Evolutionary conservation across 768 basidiomycete genomes (phyloP).

Genomic region (Rhizopogon vesiculosus): DNA sequence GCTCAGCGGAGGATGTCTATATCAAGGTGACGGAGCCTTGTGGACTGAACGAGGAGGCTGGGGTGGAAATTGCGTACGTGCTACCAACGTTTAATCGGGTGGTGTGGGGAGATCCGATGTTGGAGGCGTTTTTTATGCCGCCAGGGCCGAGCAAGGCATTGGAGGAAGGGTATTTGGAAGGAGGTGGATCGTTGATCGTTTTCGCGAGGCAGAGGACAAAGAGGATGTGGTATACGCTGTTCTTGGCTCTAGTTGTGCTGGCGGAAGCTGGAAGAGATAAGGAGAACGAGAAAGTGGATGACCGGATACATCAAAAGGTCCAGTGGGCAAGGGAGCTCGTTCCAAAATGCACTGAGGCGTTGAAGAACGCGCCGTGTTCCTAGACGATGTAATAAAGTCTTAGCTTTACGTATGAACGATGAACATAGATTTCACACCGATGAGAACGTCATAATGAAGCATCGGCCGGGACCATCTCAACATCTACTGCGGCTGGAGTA

Average conservation of each 20-base stretch:
- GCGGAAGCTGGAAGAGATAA: slow-evolving; percentile 32
- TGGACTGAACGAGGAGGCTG: slow-evolving; percentile 7
- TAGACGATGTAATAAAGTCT: slow-evolving; percentile 7
- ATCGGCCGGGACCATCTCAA: slow-evolving; percentile 15
- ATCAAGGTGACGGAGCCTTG: slow-evolving; percentile 31
- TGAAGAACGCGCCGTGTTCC: slow-evolving; percentile 39
- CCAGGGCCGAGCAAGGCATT: slow-evolving; percentile 45
- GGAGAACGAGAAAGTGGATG: slow-evolving; percentile 15
- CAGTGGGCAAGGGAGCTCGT: slow-evolving; percentile 39
- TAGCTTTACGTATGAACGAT: neutral
- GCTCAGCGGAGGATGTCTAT: slow-evolving; percentile 53
- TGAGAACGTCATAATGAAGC: neutral
- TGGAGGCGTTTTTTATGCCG: slow-evolving; percentile 60
- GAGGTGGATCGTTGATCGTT: slow-evolving; percentile 41
- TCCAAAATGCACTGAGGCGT: slow-evolving; percentile 31
- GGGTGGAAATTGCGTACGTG: slow-evolving; percentile 27
- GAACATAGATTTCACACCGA: slow-evolving; percentile 1
- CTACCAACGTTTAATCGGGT: slow-evolving; percentile 46
- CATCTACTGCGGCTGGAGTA: slow-evolving; percentile 13
- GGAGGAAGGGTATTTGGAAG: slow-evolving; percentile 51
- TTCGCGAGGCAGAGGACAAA: slow-evolving; percentile 73
- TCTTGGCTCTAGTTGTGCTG: slow-evolving; percentile 50
- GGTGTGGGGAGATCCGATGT: slow-evolving; percentile 73
- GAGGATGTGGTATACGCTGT: slow-evolving; percentile 71
- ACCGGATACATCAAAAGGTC: slow-evolving; percentile 17